phyloP scores from a whole-genome alignment of 169 alveolate genomes.

The Perkinsus olseni region DNA sequence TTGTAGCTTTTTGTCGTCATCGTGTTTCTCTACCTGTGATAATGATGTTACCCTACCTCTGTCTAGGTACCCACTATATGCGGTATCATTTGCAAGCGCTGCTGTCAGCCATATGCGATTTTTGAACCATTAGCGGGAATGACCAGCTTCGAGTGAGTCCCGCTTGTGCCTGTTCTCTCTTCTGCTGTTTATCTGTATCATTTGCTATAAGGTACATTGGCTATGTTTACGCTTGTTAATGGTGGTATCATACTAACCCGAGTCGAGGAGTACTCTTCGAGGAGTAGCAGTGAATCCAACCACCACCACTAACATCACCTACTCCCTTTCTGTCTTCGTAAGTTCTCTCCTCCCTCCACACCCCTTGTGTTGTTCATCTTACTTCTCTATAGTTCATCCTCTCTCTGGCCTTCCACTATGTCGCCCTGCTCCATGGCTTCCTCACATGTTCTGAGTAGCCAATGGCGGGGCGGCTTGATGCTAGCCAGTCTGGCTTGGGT shows the following conservation, averaged over 20 bases:
- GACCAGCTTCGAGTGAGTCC: not conserved
- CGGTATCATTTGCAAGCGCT: not conserved
- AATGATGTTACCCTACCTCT: not conserved
- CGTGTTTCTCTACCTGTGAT: no score
- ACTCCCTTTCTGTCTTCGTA: not conserved
- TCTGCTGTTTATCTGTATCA: not conserved
- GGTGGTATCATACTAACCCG: not conserved
- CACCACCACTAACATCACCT: not conserved
- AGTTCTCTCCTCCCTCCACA: not conserved
- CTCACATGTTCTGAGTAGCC: not conserved
- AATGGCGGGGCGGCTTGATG: not conserved
- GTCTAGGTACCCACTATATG: not conserved
- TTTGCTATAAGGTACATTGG: not conserved
- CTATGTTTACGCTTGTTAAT: not conserved
- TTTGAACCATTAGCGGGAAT: not conserved
- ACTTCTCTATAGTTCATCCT: not conserved
- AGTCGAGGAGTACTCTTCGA: not conserved
- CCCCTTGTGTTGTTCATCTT: no score
- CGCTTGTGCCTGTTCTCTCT: no score
- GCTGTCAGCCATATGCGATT: not conserved
- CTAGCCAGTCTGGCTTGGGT: not conserved
- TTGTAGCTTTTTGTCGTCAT: not conserved
- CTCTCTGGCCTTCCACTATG: not conserved
- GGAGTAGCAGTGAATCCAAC: not conserved
- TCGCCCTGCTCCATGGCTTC: not conserved